Percentiles rank a stretch among this genome's conserved stretches.
phyloP scores from a whole-genome alignment of 2,329 filamentous ascomycete genomes.

The Rutstroemia sydowiana region DNA sequence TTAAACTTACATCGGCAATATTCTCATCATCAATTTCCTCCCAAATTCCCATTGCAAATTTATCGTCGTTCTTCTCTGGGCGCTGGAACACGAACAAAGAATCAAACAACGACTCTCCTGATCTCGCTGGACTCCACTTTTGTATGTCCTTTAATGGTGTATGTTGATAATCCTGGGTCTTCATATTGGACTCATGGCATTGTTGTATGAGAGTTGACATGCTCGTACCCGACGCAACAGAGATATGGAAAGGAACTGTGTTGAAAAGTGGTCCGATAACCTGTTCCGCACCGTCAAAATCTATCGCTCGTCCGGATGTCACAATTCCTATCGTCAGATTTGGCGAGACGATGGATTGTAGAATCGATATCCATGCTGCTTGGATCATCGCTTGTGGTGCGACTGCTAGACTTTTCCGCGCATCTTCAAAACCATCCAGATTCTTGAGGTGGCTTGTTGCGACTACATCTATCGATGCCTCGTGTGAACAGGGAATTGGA shows the following conservation, averaged over 20 bases:
- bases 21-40: constrained; percentile 39
- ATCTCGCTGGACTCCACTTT: constrained; percentile 59
- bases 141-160: constrained; percentile 71
- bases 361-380: constrained; percentile 60
- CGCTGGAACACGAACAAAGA: constrained; percentile 76
- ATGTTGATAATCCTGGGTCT: constrained; percentile 66
- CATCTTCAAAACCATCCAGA: constrained; percentile 39
- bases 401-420: constrained; percentile 55
- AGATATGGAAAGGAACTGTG: constrained; percentile 65
- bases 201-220: constrained; percentile 54
- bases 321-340: constrained; percentile 57
- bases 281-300: constrained; percentile 55
- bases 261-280: constrained; percentile 85
- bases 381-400: constrained; percentile 76
- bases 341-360: constrained; percentile 45
- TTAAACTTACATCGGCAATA: constrained; percentile 32
- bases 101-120: constrained; percentile 61
- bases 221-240: constrained; percentile 36
- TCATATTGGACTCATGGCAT: constrained; percentile 66
- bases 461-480: constrained; percentile 16
- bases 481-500: constrained; percentile 8
- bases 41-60: constrained; percentile 44
- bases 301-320: constrained; percentile 68
- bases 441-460: constrained; percentile 28
- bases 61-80: constrained; percentile 29